Evolutionary conservation across 2,329 filamentous ascomycete genomes (phyloP).

Genomic region (Phaeosphaeria sp.): DNA sequence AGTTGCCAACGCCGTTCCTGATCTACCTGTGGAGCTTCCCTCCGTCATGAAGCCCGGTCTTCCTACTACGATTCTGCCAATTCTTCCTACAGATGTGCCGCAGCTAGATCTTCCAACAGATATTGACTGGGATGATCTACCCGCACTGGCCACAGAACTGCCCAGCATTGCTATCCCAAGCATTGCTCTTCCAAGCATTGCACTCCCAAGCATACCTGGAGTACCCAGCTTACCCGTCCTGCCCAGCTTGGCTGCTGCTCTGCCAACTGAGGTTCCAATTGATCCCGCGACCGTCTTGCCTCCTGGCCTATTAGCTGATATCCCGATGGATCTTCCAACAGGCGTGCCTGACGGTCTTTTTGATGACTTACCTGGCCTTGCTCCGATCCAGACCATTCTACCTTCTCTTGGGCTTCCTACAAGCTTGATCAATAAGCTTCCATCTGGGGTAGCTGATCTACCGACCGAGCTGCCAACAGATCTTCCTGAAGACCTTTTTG

Average conservation of each 20-base stretch:
- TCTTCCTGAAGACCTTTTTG: neutral
- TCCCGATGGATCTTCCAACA: neutral
- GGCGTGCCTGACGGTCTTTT: too few relatives aligned
- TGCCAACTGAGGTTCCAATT: neutral
- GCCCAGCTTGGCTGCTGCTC: neutral
- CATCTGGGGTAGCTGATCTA: neutral
- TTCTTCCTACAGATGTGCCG: neutral
- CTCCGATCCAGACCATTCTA: too few relatives aligned
- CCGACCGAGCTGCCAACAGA: neutral
- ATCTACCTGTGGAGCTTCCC: neutral
- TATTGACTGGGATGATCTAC: neutral
- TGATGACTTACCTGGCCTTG: too few relatives aligned
- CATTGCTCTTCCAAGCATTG: neutral
- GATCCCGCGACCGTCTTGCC: neutral
- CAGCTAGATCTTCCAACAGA: neutral
- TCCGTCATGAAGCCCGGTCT: neutral
- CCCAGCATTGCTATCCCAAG: neutral
- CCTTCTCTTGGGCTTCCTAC: too few relatives aligned
- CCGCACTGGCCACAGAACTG: neutral
- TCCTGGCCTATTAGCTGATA: too few relatives aligned
- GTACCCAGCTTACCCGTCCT: neutral
- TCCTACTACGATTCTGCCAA: neutral
- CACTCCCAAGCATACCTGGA: too few relatives aligned
- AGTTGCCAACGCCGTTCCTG: neutral
- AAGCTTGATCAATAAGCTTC: too few relatives aligned